These are phyloP conservation scores for Bipolaris zeicola DNA, from an alignment of 2,329 filamentous ascomycete species.

Conservation along the genomic window DNA sequence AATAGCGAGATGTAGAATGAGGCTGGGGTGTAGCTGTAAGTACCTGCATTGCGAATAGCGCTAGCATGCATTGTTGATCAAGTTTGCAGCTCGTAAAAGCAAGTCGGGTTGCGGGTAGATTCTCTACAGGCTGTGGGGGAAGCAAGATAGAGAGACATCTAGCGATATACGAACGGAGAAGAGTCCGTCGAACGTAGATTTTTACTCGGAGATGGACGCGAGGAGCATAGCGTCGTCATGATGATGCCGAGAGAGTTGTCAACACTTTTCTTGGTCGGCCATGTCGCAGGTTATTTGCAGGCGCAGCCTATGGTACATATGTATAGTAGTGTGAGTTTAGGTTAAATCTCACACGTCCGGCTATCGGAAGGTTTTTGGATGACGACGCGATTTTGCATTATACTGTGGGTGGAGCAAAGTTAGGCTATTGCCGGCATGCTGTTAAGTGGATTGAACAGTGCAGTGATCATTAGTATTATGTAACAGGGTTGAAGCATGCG, in stretches of 20 bases:
- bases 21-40: neutral
- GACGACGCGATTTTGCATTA: neutral
- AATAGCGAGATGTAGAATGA: neutral
- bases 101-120: constrained; percentile 1
- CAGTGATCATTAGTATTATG: neutral
- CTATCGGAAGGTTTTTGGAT: neutral
- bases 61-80: neutral
- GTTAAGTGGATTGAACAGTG: neutral
- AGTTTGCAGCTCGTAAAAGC: constrained; percentile 4
- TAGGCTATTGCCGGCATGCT: neutral
- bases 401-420: neutral
- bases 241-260: neutral
- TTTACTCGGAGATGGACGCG: constrained; percentile 1
- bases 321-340: constrained; percentile 3
- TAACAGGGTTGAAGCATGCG: neutral
- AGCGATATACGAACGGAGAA: constrained; percentile 1
- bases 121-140: neutral
- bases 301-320: constrained; percentile 6
- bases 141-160: neutral
- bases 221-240: neutral
- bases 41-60: neutral
- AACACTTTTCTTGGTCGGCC: neutral
- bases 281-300: neutral
- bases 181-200: neutral
- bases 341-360: constrained; percentile 2